Percentiles rank a stretch among this genome's conserved stretches.
Evolutionary conservation across 768 basidiomycete genomes (phyloP).

Genomic region (Gymnopilus dilepis): DNA sequence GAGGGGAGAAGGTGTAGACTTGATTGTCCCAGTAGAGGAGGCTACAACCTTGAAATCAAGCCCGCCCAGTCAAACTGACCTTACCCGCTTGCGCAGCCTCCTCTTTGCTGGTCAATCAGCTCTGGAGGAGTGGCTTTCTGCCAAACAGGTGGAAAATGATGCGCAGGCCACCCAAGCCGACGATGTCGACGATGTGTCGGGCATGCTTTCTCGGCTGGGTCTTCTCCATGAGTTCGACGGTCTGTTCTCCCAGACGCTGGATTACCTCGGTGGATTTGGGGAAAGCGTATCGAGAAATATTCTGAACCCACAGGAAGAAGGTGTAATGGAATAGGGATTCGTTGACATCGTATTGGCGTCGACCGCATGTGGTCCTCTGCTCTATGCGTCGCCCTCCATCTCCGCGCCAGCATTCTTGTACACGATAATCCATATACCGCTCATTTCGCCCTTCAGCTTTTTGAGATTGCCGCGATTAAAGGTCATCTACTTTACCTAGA

Average conservation of each 20-base stretch:
- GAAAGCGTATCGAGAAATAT: slow-evolving; percentile 26
- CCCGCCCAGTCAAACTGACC: slow-evolving; percentile 70
- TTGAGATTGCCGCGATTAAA: too few relatives aligned
- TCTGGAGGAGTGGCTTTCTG: slow-evolving; percentile 72
- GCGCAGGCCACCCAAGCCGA: slow-evolving; percentile 26
- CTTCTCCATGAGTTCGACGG: slow-evolving; percentile 68
- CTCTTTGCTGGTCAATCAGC: slow-evolving; percentile 61
- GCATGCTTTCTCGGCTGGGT: slow-evolving; percentile 53
- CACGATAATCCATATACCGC: too few relatives aligned
- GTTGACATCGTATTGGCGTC: too few relatives aligned
- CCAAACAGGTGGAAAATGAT: slow-evolving; percentile 21
- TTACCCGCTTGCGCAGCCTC: slow-evolving; percentile 71
- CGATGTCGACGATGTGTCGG: slow-evolving; percentile 40
- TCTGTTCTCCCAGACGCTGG: slow-evolving; percentile 65
- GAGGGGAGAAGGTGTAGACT: slow-evolving; percentile 38
- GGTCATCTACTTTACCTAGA: too few relatives aligned
- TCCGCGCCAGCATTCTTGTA: too few relatives aligned
- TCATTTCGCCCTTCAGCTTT: too few relatives aligned
- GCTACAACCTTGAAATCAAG: slow-evolving; percentile 40
- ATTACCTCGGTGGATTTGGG: slow-evolving; percentile 57
- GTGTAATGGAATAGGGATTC: slow-evolving; percentile 16
- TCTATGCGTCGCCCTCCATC: too few relatives aligned
- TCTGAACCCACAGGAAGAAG: slow-evolving; percentile 20
- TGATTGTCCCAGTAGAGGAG: slow-evolving; percentile 41
- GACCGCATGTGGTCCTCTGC: too few relatives aligned